A percentile compares a stretch with the other conserved stretches of the same genome.
phyloP scores from a whole-genome alignment of 352 stramenopile genomes.

The Phytopythium delawarense region DNA sequence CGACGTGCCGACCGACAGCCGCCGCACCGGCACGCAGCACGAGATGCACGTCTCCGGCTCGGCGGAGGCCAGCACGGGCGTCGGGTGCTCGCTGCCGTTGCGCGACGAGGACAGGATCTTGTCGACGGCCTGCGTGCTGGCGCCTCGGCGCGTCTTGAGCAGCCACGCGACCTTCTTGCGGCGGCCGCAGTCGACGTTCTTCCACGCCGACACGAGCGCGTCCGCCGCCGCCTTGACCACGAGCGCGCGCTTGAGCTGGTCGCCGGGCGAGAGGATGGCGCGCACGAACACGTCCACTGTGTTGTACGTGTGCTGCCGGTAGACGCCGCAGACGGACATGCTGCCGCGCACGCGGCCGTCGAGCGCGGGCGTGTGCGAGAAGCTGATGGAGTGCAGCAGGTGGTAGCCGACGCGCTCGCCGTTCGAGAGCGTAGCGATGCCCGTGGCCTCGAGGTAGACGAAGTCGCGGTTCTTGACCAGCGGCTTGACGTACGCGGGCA shows the following conservation, averaged over 20 bases:
- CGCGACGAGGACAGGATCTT: background rate
- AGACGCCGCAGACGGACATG: constrained; percentile 37
- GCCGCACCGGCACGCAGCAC: constrained; percentile 2
- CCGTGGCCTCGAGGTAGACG: constrained; percentile 53
- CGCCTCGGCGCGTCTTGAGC: constrained; percentile 11
- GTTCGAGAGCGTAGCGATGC: constrained; percentile 21
- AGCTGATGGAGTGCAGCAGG: constrained; percentile 49
- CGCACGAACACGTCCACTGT: constrained; percentile 33
- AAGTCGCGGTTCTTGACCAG: constrained; percentile 47
- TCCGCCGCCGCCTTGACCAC: constrained; percentile 17
- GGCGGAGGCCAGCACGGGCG: constrained; percentile 8
- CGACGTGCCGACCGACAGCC: background rate
- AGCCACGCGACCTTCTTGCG: constrained; percentile 36
- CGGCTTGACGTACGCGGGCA: constrained; percentile 19
- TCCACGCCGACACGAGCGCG: constrained; percentile 23
- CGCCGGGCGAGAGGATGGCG: constrained; percentile 27
- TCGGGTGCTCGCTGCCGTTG: constrained; percentile 5
- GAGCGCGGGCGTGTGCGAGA: constrained; percentile 26
- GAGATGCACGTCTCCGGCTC: constrained; percentile 20
- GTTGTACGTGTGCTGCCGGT: constrained; percentile 26
- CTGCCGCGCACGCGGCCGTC: constrained; percentile 19
- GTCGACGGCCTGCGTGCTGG: constrained; percentile 3
- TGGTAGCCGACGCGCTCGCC: constrained; percentile 54
- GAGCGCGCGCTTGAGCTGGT: constrained; percentile 24
- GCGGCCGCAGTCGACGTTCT: constrained; percentile 23